These are phyloP conservation scores for Euphorbia schlechtendalii DNA, from an alignment of 441 rosid genomes.

Conservation along the genomic window DNA sequence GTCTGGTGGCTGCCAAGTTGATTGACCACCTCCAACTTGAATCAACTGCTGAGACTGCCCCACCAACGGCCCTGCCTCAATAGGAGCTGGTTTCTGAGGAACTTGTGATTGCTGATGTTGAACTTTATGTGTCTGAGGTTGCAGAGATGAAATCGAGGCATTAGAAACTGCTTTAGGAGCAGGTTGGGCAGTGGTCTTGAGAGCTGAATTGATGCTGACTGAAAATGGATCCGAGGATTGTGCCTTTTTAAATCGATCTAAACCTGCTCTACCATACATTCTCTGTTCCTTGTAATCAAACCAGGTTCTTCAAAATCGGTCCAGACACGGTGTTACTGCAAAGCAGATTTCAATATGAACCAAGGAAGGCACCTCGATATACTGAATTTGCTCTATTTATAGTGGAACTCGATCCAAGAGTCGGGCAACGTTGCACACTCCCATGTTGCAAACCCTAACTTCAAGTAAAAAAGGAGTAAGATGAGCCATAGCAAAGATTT, in stretches of 20 bases:
- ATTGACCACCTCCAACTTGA: conserved; percentile 79
- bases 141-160: conserved; percentile 33
- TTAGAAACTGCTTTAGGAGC: conserved; percentile 20
- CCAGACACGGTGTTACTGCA: background rate
- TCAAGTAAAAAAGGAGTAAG: background rate
- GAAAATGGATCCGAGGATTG: conserved; percentile 92
- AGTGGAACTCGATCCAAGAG: conserved; percentile 11
- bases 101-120: conserved; percentile 26
- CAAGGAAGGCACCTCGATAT: conserved; percentile 2
- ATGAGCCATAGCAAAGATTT: background rate
- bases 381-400: conserved; percentile 4
- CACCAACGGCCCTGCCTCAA: conserved; percentile 38
- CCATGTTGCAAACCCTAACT: conserved; percentile 21
- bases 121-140: conserved; percentile 26
- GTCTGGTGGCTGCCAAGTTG: conserved; percentile 95
- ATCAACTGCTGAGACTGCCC: conserved; percentile 47
- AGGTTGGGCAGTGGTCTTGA: conserved; percentile 27
- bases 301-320: conserved; percentile 3
- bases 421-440: conserved; percentile 3
- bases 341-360: background rate
- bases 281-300: conserved; percentile 17
- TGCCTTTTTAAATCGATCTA: conserved; percentile 87
- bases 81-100: conserved; percentile 24
- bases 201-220: conserved; percentile 42
- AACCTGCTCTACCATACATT: conserved; percentile 92